These are phyloP conservation scores for Kazachstania viticola DNA, from an alignment of 805 yeast genomes.

Conservation along the genomic window DNA sequence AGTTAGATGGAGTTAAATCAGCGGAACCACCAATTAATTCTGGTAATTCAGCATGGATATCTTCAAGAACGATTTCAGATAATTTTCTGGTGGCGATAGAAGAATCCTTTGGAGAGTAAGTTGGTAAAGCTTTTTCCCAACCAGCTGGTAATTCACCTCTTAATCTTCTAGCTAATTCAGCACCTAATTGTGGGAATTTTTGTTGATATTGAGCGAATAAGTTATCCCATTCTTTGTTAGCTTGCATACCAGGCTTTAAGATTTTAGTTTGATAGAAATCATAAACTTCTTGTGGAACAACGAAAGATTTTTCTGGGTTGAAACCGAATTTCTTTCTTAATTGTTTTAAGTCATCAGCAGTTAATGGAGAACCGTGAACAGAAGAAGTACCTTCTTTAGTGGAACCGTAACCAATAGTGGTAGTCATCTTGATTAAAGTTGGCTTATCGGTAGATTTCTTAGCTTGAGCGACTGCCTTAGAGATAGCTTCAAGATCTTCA, in stretches of 20 bases:
- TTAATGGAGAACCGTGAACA: constrained; percentile 95
- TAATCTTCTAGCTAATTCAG: constrained; percentile 72
- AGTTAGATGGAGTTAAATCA: constrained; percentile 92
- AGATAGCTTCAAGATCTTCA: constrained; percentile 59
- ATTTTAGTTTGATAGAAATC: constrained; percentile 48
- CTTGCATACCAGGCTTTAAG: constrained; percentile 49
- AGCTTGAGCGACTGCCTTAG: constrained; percentile 70
- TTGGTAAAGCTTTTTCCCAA: constrained; percentile 73
- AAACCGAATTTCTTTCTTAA: constrained; percentile 78
- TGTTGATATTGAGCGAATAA: constrained; percentile 48
- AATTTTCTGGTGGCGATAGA: constrained; percentile 92
- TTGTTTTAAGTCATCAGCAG: constrained; percentile 83
- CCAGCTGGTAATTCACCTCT: constrained; percentile 65
- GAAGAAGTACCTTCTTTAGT: constrained; percentile 71
- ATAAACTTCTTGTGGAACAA: constrained; percentile 73
- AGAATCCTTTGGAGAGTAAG: constrained; percentile 64
- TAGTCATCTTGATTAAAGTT: constrained; percentile 74
- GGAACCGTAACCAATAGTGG: constrained; percentile 94
- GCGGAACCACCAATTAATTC: constrained; percentile 97
- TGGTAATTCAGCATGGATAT: constrained; percentile 55
- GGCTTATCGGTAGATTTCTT: constrained; percentile 72
- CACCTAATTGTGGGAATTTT: constrained; percentile 69
- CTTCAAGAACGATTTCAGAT: constrained; percentile 66
- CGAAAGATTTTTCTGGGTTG: constrained; percentile 72
- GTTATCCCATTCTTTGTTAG: constrained; percentile 66